Percentiles rank a stretch among this genome's conserved stretches.
Conservation (phyloP, 2,329 filamentous ascomycete species). For the Fonsecaea pugnacius region DNA sequence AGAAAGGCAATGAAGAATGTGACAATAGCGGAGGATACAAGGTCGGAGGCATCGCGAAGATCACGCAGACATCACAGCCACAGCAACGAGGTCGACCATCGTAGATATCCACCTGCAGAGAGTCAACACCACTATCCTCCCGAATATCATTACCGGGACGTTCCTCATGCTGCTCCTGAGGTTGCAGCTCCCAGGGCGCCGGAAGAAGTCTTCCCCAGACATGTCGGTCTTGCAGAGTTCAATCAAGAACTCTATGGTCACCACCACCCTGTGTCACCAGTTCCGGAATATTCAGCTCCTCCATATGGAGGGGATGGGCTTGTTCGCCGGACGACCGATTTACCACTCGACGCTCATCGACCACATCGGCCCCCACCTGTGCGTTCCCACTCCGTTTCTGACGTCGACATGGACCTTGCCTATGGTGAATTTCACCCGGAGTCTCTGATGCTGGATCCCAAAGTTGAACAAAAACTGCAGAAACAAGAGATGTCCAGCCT, state of each 20-base stretch:
- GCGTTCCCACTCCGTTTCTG: constrained; percentile 35
- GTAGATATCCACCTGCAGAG: constrained; percentile 36
- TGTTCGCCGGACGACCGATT: constrained; percentile 36
- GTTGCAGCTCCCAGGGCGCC: background rate
- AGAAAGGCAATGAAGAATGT: constrained; percentile 62
- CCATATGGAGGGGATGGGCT: constrained; percentile 20
- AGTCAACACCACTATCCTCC: constrained; percentile 23
- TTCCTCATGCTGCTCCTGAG: constrained; percentile 5
- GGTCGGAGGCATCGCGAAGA: constrained; percentile 49
- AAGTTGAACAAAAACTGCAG: constrained; percentile 52
- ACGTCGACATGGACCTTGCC: constrained; percentile 83
- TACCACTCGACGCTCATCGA: constrained; percentile 25
- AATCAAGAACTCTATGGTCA: constrained; percentile 35
- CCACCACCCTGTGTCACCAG: constrained; percentile 37
- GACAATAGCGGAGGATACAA: constrained; percentile 52
- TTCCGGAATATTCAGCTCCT: constrained; percentile 40
- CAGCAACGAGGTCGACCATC: constrained; percentile 28
- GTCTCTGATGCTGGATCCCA: constrained; percentile 50
- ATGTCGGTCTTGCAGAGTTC: constrained; percentile 33
- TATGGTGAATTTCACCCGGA: constrained; percentile 82
- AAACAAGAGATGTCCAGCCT: constrained; percentile 65
- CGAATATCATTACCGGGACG: constrained; percentile 19
- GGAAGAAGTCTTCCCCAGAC: background rate
- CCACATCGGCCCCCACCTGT: constrained; percentile 25
- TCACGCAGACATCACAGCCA: constrained; percentile 39